Base-by-base conservation (phyloP, 345 rosid genomes). In the Lepidium aucheri region DNA sequence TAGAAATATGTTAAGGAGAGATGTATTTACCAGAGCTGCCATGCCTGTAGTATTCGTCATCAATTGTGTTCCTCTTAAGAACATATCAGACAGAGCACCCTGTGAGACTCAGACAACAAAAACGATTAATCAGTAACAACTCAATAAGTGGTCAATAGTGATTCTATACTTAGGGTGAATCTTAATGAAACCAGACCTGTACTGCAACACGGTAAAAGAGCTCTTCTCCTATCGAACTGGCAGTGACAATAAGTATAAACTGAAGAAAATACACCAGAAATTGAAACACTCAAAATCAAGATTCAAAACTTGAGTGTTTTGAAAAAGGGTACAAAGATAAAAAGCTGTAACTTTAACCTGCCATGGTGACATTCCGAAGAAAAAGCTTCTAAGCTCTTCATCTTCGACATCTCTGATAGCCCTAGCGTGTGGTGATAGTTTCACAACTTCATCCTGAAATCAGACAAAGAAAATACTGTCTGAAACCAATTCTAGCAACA, bases 351-450 rank as follows among this genome's bases (percentile, higher is more conserved):
- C 13, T 16, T 63, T 53, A 55, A 88, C 99, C 97, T 94, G 99
- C 90, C 90, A 90, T 33, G 92, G 89, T 0, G 99, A 88, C 99
- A 94, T 94, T 63, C 99, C 99, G 54, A 86, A 90, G 65, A 90
- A 94, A 85, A 94, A 94, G 82, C 86, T 88, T 77, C 99, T 72
- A 1, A 94, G 84, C 74, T 94, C 99, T 75, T 88, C 96, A 60
- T 94, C 97, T 81, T 94, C 99, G n/a, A 94, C 99, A 59, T 94
- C 99, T 70, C 97, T 83, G 17, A 94, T 88, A 17, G 99, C 99
- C 1, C 96, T 89, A 66, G 99, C 99, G 64, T 94, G 97, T 22
- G 97, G 99, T 3, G 96, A 94, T 2, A 86, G 16, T 77, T 90
- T 94, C 79, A 94, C 99, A 58, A 94, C 95, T 79, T 94, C 99